Percentiles rank a stretch among this genome's conserved stretches.
Conservation (phyloP, 2,329 filamentous ascomycete species). For the Colletotrichum viniferum region DNA sequence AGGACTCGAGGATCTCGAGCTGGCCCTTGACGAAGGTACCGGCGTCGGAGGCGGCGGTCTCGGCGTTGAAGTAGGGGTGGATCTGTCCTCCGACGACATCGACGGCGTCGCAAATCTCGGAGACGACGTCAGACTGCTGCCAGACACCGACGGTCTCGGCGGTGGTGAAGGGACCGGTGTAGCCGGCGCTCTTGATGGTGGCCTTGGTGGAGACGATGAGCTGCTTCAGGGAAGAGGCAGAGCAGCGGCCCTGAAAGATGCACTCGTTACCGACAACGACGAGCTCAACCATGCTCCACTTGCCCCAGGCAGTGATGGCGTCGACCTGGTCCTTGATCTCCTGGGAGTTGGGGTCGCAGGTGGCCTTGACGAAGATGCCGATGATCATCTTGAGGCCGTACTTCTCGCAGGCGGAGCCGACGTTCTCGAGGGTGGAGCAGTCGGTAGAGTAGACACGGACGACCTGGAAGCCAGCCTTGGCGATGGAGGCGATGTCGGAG, state of each 20-base stretch:
- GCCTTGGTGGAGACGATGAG: slow-evolving; percentile 74
- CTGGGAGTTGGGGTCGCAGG: slow-evolving; percentile 60
- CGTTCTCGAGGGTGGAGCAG: slow-evolving; percentile 79
- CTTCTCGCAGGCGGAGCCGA: slow-evolving; percentile 71
- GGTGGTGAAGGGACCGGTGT: slow-evolving; percentile 78
- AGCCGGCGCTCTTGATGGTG: slow-evolving; percentile 67
- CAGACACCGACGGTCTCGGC: slow-evolving; percentile 85
- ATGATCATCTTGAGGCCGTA: slow-evolving; percentile 80
- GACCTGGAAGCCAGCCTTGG: slow-evolving; percentile 68
- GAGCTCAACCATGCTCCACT: slow-evolving; percentile 79
- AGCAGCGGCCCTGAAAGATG: slow-evolving; percentile 75
- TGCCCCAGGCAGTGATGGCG: slow-evolving; percentile 70
- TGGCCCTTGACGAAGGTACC: slow-evolving; percentile 78
- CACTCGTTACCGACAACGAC: slow-evolving; percentile 92
- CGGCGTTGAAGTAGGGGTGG: slow-evolving; percentile 91
- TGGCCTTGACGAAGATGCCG: slow-evolving; percentile 81
- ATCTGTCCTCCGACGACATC: slow-evolving; percentile 87
- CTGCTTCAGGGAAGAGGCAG: slow-evolving; percentile 64
- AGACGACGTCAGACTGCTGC: slow-evolving; percentile 63
- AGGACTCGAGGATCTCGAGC: slow-evolving; percentile 69
- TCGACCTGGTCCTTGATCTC: slow-evolving; percentile 75
- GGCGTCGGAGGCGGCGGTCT: slow-evolving; percentile 65
- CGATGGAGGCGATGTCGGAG: slow-evolving; percentile 66
- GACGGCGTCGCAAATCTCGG: slow-evolving; percentile 71
- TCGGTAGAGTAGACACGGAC: slow-evolving; percentile 92